Conservation (phyloP, 176 grass and related monocot species). For the Tuctoria greenei region DNA sequence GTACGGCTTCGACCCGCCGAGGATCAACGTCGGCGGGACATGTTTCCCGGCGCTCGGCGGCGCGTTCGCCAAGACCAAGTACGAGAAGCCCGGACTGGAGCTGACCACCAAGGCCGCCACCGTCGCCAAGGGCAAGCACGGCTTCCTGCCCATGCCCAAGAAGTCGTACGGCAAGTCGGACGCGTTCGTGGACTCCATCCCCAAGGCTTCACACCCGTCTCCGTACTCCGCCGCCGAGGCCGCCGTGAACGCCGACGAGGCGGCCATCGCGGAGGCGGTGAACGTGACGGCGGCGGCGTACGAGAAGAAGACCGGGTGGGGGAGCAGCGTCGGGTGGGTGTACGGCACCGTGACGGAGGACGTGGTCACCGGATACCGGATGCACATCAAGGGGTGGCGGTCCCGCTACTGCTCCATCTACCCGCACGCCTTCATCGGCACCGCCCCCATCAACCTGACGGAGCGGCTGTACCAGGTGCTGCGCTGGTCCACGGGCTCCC, state of each 20-base stretch:
- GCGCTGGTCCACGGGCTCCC: slow-evolving; percentile 74
- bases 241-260: slow-evolving; percentile 20
- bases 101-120: slow-evolving; percentile 37
- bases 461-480: slow-evolving; percentile 80
- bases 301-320: slow-evolving; percentile 72
- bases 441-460: slow-evolving; percentile 74
- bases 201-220: slow-evolving; percentile 48
- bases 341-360: slow-evolving; percentile 79
- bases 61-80: slow-evolving; percentile 42
- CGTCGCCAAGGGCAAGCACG: slow-evolving; percentile 48
- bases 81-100: slow-evolving; percentile 31
- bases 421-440: slow-evolving; percentile 79
- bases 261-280: slow-evolving; percentile 39
- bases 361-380: slow-evolving; percentile 74
- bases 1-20: slow-evolving; percentile 71
- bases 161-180: slow-evolving; percentile 64
- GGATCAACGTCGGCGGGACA: slow-evolving; percentile 49
- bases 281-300: slow-evolving; percentile 52
- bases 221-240: slow-evolving; percentile 3
- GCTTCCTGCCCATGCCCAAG: slow-evolving; percentile 48
- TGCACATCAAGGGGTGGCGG: slow-evolving; percentile 80
- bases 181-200: slow-evolving; percentile 61
- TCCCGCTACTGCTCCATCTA: slow-evolving; percentile 77
- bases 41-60: slow-evolving; percentile 43
- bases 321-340: slow-evolving; percentile 61